Evolutionary conservation across 2,329 filamentous ascomycete genomes (phyloP).

Genomic region (Fusarium coffeatum): DNA sequence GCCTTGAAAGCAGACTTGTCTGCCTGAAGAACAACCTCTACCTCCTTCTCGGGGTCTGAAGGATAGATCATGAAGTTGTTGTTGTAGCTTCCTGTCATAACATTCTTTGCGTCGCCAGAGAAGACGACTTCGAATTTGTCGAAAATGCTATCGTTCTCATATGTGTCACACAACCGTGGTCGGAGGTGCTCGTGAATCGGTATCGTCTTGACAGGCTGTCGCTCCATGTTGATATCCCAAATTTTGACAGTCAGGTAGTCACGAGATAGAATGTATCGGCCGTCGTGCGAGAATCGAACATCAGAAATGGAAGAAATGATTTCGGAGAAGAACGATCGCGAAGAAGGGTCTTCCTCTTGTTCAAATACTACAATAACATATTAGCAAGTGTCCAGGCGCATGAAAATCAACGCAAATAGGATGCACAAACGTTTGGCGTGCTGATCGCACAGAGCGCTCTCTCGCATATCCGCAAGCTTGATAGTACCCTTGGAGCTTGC

Average conservation of each 20-base stretch:
- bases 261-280: constrained; percentile 94
- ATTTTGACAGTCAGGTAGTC: constrained; percentile 99
- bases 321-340: constrained; percentile 99
- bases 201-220: constrained; percentile 96
- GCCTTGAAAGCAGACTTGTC: constrained; percentile 99
- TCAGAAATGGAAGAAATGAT: constrained; percentile 99
- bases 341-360: constrained; percentile 96
- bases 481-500: constrained; percentile 99
- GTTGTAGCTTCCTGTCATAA: constrained; percentile 99
- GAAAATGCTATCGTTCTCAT: constrained; percentile 99
- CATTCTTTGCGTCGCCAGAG: constrained; percentile 97
- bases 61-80: constrained; percentile 99
- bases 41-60: constrained; percentile 93
- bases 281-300: constrained; percentile 96
- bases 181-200: constrained; percentile 97
- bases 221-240: constrained; percentile 99
- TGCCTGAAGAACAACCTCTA: constrained; percentile 95
- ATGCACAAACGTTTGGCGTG: constrained; percentile 83
- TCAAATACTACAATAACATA: constrained; percentile 79
- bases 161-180: constrained; percentile 94
- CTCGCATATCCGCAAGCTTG: constrained; percentile 97
- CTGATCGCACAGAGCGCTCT: constrained; percentile 94
- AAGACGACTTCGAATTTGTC: constrained; percentile 99
- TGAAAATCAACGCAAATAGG: background rate
- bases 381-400: constrained; percentile 37